A percentile compares a stretch with the other conserved stretches of the same genome.
Evolutionary conservation across 352 stramenopile genomes (phyloP).

Genomic region (Phytophthora citricola): DNA sequence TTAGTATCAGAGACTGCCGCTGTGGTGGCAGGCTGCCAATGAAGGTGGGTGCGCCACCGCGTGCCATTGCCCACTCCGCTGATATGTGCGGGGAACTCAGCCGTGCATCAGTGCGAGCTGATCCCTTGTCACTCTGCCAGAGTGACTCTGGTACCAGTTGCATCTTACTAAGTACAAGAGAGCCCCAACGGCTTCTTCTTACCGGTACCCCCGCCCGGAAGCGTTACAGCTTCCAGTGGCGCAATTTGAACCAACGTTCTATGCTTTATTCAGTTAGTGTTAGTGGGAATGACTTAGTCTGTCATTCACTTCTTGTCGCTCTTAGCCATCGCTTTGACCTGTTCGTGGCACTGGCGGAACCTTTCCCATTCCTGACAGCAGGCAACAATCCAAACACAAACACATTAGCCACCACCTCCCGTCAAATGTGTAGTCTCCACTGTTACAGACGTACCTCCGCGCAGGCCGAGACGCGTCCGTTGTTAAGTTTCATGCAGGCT

Average conservation of each 20-base stretch:
- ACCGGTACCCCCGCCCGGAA: background rate
- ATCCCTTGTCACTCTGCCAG: background rate
- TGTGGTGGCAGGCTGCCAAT: too few relatives aligned
- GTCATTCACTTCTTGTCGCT: constrained; percentile 23
- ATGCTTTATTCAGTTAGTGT: too few relatives aligned
- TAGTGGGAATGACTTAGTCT: background rate
- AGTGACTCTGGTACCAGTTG: too few relatives aligned
- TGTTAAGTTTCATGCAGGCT: constrained; percentile 87
- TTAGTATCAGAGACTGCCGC: too few relatives aligned
- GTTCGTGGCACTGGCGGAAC: constrained; percentile 82
- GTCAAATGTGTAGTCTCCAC: too few relatives aligned
- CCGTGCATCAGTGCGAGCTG: too few relatives aligned
- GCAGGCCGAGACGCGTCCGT: constrained; percentile 77
- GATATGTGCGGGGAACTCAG: constrained; percentile 2
- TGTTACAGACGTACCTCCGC: constrained; percentile 43
- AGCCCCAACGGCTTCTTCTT: constrained; percentile 16
- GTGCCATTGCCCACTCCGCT: background rate
- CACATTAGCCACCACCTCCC: background rate
- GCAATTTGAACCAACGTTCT: background rate
- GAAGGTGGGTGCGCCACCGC: too few relatives aligned
- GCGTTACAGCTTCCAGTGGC: constrained; percentile 9
- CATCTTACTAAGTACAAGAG: too few relatives aligned
- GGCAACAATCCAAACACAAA: constrained; percentile 9
- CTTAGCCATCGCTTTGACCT: constrained; percentile 46
- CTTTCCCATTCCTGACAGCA: constrained; percentile 62